Base-by-base conservation (phyloP, 2,329 filamentous ascomycete genomes). In the Penicillium aurantiogriseum region DNA sequence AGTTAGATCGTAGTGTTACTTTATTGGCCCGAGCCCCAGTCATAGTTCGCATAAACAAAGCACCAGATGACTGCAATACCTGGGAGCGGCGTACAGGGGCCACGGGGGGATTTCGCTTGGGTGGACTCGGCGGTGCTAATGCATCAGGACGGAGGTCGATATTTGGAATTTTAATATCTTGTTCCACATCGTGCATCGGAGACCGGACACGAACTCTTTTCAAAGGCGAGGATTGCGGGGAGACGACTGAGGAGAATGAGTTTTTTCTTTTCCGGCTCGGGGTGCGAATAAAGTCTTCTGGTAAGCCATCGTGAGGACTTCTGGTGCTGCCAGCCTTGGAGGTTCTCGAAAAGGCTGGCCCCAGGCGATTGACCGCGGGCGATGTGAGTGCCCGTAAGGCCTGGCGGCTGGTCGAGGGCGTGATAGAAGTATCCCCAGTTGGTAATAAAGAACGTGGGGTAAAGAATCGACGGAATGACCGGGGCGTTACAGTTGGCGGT, bases 381-480 rank as follows among this genome's bases (percentile, higher is more conserved):
- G 72, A 74, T 44, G 72, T 78, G 43, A 81, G 74, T 19, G 76
- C 73, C 64, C 71, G 71, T 54, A 81, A 67, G 15, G 74, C 76
- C 64, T 79, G 77, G 23, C 79, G 74, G 60, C 70, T 78, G 15
- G 77, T 72, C 58, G 71, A 74, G 21, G 75, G 72, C 17, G 65
- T 66, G 36, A 67, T 69, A n/a, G 63, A 67, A 64, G 68, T 69
- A 57, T 69, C 72, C 52, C 64, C 68, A 40, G 64, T 68, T 60
- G 72, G 70, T 29, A 77, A 67, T 42, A 77, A 66, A 51, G 76
- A 77, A 29, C 77, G 73, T 36, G 79, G 79, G n/a, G 79, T 81
- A 60, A 81, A 81, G 62, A 81, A 81, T 36, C 76, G 73, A 52
- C 72, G 75, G 58, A 81, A 81, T n/a, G 79, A 78, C 48, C 79